Evolutionary conservation across 2,329 filamentous ascomycete species (phyloP), one percentile per base, ranked within the genome.

Genomic region (Fusarium sambucinum): DNA sequence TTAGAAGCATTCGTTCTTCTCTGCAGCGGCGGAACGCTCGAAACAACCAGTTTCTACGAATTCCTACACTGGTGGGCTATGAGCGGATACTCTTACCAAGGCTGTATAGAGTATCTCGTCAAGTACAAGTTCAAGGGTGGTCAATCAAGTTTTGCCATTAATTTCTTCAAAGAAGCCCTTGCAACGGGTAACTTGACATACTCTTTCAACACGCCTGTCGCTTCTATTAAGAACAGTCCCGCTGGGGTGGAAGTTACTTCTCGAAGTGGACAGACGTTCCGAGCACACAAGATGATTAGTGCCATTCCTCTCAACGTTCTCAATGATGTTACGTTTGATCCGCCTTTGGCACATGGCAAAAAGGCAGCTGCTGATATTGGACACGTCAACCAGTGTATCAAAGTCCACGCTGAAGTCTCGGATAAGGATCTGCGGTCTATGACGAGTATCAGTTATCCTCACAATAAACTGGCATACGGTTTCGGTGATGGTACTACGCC

Each of bases 31-130:
- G 80, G 74, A 0, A 82, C 79, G 0, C 77, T 83, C 1, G 77
- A 80, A 12, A 82, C 79, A 0, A 80, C 78, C 0, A 80, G 79
- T 23, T 82, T 85, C 59, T 80, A 80, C 47, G 82, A 85, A 54
- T 80, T 84, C 32, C 70, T 85, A 19, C 82, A 82, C 58, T 84
- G 82, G 82, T 84, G 78, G 82, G 83, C 79, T 11, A 72, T 82
- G 2, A 76, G 76, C 54, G 81, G 77, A 29, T 82, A 82, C 68
- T 78, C 74, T 7, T 83, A 80, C 53, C 70, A 74, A 17, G 79
- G 77, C 2, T 81, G 78, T 38, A 74, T 81, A 27, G 76, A 80
- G 29, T 75, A 76, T n/a, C 70, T 80, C 3, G 77, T 81, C 37
- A 78, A 77, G 21, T 83, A 80, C 69, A 83, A 83, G 66, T 79